These are phyloP conservation scores for Micractinium sp. DNA, from an alignment of 139 green algal genomes.

Conservation along the genomic window DNA sequence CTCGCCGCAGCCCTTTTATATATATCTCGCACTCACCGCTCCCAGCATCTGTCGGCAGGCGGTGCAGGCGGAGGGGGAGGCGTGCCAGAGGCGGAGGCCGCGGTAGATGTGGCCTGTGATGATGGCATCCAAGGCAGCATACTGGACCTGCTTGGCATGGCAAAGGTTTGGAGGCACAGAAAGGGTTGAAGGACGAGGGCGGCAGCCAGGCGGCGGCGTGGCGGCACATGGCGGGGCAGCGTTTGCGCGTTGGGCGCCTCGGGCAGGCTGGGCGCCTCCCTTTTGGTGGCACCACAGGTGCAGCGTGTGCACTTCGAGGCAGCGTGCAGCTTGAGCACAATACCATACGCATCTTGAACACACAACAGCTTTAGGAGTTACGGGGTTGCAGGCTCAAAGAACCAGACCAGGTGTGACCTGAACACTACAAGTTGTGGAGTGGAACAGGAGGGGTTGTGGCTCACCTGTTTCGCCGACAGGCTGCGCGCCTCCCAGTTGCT, in stretches of 20 bases:
- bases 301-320: background rate
- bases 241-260: too few relatives aligned
- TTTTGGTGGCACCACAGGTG: too few relatives aligned
- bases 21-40: constrained; percentile 23
- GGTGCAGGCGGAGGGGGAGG: constrained; percentile 42
- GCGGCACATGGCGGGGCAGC: background rate
- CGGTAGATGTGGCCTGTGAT: constrained; percentile 47
- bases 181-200: background rate
- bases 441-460: too few relatives aligned
- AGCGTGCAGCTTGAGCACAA: too few relatives aligned
- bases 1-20: too few relatives aligned
- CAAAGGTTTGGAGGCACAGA: background rate
- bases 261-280: too few relatives aligned
- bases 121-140: constrained; percentile 51
- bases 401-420: too few relatives aligned
- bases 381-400: too few relatives aligned
- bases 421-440: too few relatives aligned
- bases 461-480: constrained; percentile 36
- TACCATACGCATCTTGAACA: too few relatives aligned
- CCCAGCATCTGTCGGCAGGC: constrained; percentile 38
- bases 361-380: too few relatives aligned
- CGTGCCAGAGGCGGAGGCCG: constrained; percentile 47
- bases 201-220: background rate
- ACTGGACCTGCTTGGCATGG: constrained; percentile 34
- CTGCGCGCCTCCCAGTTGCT: constrained; percentile 43